Percentiles rank a stretch among this genome's conserved stretches.
Conservation (phyloP, 192 early-diverging fungal genomes). For the Globomyces pollinis-pini region DNA sequence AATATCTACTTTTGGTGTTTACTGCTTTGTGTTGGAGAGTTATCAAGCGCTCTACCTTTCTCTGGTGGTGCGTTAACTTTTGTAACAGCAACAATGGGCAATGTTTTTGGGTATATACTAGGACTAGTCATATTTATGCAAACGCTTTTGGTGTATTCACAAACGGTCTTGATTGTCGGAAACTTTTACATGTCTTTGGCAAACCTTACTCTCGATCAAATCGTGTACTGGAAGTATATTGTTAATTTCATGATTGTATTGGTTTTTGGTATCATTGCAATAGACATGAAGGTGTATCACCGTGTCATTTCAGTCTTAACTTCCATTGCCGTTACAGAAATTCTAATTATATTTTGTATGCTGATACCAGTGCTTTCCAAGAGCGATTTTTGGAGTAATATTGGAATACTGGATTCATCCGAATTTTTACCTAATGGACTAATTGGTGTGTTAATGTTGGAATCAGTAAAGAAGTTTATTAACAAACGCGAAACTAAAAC, state of each 20-base stretch:
- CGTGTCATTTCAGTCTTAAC: not conserved
- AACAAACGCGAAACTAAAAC: too few species aligned
- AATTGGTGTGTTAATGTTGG: not conserved
- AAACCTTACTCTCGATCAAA: not conserved
- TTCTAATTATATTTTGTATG: not conserved
- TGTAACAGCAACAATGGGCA: not conserved
- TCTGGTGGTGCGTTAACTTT: not conserved
- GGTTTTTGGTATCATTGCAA: not conserved
- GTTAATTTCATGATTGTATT: not conserved
- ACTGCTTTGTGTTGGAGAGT: not conserved
- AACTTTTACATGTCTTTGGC: not conserved
- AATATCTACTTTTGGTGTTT: constrained; percentile 4
- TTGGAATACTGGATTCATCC: not conserved
- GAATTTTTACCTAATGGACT: not conserved
- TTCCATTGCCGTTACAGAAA: not conserved
- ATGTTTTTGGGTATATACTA: not conserved
- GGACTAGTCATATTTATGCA: not conserved
- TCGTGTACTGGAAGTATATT: not conserved
- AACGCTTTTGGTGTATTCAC: not conserved
- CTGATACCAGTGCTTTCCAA: not conserved
- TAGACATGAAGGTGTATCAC: not conserved
- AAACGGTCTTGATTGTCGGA: not conserved
- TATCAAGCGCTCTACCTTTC: not conserved
- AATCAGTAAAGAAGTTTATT: too few species aligned
- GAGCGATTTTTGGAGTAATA: not conserved